A percentile compares a stretch with the other conserved stretches of the same genome.
These are phyloP conservation scores for Phoenix dactylifera DNA, from an alignment of 176 grass and related monocot species.

Conservation along the genomic window DNA sequence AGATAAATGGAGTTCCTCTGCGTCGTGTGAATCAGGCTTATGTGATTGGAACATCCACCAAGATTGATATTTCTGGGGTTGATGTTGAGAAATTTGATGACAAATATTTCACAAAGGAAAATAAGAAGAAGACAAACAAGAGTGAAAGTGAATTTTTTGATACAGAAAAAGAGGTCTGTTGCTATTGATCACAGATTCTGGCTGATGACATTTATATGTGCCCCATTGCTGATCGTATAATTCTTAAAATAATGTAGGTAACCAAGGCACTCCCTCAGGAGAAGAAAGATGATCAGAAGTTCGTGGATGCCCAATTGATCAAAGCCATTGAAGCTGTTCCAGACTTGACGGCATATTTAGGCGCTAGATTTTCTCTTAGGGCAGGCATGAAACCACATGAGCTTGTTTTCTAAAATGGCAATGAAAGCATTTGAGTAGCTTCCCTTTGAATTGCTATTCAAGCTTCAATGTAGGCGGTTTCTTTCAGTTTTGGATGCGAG, in stretches of 20 bases:
- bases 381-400: constrained; percentile 81
- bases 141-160: constrained; percentile 84
- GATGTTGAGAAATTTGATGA: constrained; percentile 68
- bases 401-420: constrained; percentile 63
- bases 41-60: constrained; percentile 76
- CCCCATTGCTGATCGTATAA: not conserved
- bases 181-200: too few species aligned
- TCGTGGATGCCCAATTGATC: constrained; percentile 43
- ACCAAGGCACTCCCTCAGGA: constrained; percentile 45
- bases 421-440: not conserved
- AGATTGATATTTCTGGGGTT: constrained; percentile 70
- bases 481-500: too few species aligned
- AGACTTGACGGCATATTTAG: constrained; percentile 65
- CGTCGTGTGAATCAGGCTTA: constrained; percentile 76
- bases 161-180: constrained; percentile 58
- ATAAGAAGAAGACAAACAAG: constrained; percentile 71
- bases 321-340: constrained; percentile 69
- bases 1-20: constrained; percentile 88
- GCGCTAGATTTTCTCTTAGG: constrained; percentile 66
- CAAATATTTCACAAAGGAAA: constrained; percentile 76
- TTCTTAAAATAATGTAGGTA: constrained; percentile 16
- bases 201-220: not conserved
- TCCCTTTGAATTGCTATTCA: not conserved
- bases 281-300: constrained; percentile 88
- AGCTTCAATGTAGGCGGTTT: too few species aligned